These are phyloP conservation scores for Erodium maritimum DNA, from an alignment of 345 rosid species.

Conservation along the genomic window DNA sequence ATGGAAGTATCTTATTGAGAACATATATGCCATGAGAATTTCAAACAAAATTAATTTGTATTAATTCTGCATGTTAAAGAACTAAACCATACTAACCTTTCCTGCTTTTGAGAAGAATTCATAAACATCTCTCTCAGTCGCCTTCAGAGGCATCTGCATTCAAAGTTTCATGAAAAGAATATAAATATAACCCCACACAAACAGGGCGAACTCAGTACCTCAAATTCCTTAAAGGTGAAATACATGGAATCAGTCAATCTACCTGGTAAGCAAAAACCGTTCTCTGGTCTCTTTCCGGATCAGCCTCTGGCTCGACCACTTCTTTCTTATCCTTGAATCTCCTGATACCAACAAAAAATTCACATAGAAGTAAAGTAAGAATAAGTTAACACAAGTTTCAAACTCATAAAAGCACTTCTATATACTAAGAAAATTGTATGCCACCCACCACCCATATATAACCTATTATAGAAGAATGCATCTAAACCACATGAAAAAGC, in stretches of 20 bases:
- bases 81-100: slow-evolving; percentile 42
- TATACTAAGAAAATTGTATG: neutral
- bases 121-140: slow-evolving; percentile 80
- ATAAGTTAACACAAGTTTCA: neutral
- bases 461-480: too few relatives aligned
- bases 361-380: neutral
- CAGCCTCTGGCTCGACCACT: slow-evolving; percentile 64
- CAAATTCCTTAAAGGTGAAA: slow-evolving; percentile 1
- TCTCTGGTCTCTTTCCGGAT: slow-evolving; percentile 96
- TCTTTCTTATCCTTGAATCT: slow-evolving; percentile 78
- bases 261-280: slow-evolving; percentile 98
- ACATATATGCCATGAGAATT: neutral
- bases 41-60: neutral
- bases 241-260: slow-evolving; percentile 1
- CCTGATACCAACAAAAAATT: slow-evolving; percentile 23
- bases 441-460: too few relatives aligned
- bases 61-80: neutral
- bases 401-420: neutral
- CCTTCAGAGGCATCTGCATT: slow-evolving; percentile 88
- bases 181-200: neutral
- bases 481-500: too few relatives aligned
- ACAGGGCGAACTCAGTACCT: neutral
- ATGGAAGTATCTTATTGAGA: neutral
- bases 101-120: slow-evolving; percentile 93
- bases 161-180: slow-evolving; percentile 9